Conservation (phyloP, 2,329 filamentous ascomycete species). For the Xenosphaeropsis pyriputrescens region DNA sequence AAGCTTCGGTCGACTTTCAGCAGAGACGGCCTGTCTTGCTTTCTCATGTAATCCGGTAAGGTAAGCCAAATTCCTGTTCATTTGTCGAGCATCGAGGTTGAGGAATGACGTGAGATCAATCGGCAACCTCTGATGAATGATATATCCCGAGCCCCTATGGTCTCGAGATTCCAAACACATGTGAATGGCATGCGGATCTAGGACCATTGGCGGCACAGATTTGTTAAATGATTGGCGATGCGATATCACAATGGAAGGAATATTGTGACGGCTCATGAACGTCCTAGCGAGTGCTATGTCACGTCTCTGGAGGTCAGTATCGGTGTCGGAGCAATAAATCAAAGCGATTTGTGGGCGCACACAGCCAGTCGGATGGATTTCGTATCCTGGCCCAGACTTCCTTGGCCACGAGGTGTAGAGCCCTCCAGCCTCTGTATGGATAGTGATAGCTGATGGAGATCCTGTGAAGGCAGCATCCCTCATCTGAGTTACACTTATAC, state of each 20-base stretch:
- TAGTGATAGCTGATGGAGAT: slow-evolving; percentile 21
- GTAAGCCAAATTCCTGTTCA: slow-evolving; percentile 36
- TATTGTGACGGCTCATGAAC: slow-evolving; percentile 29
- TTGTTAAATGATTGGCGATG: slow-evolving; percentile 24
- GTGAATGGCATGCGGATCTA: slow-evolving; percentile 28
- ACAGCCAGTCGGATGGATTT: too few relatives aligned
- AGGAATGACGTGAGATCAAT: slow-evolving; percentile 33
- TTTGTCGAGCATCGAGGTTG: slow-evolving; percentile 34
- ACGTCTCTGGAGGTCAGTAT: slow-evolving; percentile 20
- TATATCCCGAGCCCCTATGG: slow-evolving; percentile 17
- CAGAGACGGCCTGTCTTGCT: not conserved
- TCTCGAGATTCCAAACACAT: slow-evolving; percentile 29
- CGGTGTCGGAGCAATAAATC: slow-evolving; percentile 30
- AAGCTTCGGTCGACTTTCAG: slow-evolving; percentile 2
- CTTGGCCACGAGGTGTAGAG: slow-evolving; percentile 21
- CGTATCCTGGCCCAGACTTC: too few relatives aligned
- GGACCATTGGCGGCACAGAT: slow-evolving; percentile 17
- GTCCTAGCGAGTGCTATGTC: slow-evolving; percentile 27
- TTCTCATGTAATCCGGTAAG: slow-evolving; percentile 22
- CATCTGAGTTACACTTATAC: slow-evolving; percentile 21
- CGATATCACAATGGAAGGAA: slow-evolving; percentile 33
- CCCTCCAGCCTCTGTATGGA: slow-evolving; percentile 10
- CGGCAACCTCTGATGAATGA: slow-evolving; percentile 26
- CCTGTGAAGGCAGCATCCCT: slow-evolving; percentile 15
- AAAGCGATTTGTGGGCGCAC: slow-evolving; percentile 31